Conservation (phyloP, 2,329 filamentous ascomycete species). For the Colletotrichum karsti region DNA sequence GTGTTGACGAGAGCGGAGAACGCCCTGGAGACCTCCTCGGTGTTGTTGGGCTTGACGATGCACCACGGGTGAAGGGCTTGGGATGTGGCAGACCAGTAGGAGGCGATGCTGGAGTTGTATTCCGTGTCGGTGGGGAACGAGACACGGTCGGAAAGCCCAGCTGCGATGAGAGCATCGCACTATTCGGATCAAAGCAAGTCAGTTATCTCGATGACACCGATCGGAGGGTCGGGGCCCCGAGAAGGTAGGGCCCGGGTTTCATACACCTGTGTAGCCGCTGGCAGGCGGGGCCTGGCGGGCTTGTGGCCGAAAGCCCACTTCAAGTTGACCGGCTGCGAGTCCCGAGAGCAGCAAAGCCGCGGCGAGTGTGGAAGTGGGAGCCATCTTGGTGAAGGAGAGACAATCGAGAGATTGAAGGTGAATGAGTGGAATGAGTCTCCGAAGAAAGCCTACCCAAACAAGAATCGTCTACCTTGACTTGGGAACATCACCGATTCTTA, state of each 20-base stretch:
- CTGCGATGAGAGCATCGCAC: background rate
- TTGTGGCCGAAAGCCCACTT: background rate
- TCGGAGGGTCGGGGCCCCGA: background rate
- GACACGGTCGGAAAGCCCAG: background rate
- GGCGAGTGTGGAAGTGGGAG: background rate
- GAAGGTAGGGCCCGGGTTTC: background rate
- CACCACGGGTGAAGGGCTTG: conserved; percentile 35
- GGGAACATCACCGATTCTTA: background rate
- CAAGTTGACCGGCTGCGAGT: background rate
- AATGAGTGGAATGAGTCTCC: too few relatives aligned
- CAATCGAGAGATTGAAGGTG: background rate
- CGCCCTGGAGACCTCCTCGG: conserved; percentile 33
- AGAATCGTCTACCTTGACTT: too few relatives aligned
- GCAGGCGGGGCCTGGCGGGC: background rate
- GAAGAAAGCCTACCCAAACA: too few relatives aligned
- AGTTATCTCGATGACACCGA: background rate
- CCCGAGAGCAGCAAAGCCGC: background rate
- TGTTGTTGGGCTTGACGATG: conserved; percentile 34
- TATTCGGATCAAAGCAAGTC: background rate
- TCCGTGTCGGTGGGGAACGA: background rate
- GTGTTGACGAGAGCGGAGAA: conserved; percentile 1
- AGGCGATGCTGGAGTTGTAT: background rate
- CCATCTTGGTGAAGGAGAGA: background rate
- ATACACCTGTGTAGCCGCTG: background rate
- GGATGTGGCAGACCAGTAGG: conserved; percentile 35